Evolutionary conservation across 148 eudicot species (phyloP).

Genomic region (Chenopodium suecicum): DNA sequence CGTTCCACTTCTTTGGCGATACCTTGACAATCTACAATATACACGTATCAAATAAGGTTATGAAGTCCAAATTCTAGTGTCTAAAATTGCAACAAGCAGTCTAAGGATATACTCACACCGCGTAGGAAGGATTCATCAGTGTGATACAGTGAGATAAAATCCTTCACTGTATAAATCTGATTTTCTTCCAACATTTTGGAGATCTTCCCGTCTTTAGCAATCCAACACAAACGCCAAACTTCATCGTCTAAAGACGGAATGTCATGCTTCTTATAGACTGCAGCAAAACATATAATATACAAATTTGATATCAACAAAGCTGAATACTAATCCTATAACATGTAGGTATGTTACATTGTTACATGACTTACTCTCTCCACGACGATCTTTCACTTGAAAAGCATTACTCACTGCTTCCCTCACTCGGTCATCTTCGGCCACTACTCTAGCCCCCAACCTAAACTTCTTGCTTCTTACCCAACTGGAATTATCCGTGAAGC

Average conservation of each 20-base stretch:
- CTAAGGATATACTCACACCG: background rate
- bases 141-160: slow-evolving; percentile 25
- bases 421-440: slow-evolving; percentile 3
- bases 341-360: too few species aligned
- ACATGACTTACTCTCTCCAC: slow-evolving; percentile 27
- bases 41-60: background rate
- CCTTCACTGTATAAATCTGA: slow-evolving; percentile 31
- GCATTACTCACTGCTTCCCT: slow-evolving; percentile 25
- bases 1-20: background rate
- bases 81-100: background rate
- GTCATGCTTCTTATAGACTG: slow-evolving; percentile 1
- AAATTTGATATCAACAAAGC: background rate
- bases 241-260: slow-evolving; percentile 11
- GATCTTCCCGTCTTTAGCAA: slow-evolving; percentile 7
- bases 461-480: slow-evolving; percentile 28
- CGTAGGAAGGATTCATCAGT: background rate
- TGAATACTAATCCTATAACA: background rate
- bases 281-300: background rate
- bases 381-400: slow-evolving; percentile 23
- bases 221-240: slow-evolving; percentile 10
- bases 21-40: slow-evolving; percentile 31
- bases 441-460: slow-evolving; percentile 18
- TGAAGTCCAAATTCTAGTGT: background rate
- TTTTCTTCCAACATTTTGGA: slow-evolving; percentile 11
- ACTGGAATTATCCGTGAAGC: slow-evolving; percentile 24